Percentiles rank a stretch among this genome's conserved stretches.
phyloP scores from a whole-genome alignment of 805 yeast species.

The Monosporozyma yasuniensis region DNA sequence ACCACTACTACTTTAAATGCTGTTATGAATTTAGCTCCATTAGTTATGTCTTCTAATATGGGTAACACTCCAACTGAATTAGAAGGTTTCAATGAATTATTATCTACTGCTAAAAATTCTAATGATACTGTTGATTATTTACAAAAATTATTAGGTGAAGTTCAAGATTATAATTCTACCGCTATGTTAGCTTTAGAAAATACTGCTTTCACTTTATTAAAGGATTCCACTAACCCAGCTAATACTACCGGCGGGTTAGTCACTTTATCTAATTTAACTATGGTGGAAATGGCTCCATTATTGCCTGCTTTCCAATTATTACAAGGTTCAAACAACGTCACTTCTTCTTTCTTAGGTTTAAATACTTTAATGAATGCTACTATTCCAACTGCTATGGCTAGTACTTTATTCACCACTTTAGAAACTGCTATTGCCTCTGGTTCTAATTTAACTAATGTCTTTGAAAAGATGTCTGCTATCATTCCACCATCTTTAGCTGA shows the following conservation, averaged over 20 bases:
- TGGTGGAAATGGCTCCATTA: constrained; percentile 16
- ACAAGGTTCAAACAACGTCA: constrained; percentile 14
- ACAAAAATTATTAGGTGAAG: constrained; percentile 9
- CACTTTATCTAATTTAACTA: constrained; percentile 18
- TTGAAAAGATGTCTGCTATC: constrained; percentile 9
- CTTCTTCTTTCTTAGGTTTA: constrained; percentile 18
- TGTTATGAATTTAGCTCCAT: constrained; percentile 21
- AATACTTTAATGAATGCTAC: constrained; percentile 16
- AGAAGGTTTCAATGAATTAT: constrained; percentile 11
- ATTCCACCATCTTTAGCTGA: constrained; percentile 10
- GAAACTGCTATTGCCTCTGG: constrained; percentile 4
- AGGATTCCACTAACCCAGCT: constrained; percentile 19
- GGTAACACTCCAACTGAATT: constrained; percentile 11
- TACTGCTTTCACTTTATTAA: constrained; percentile 16
- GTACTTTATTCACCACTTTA: constrained; percentile 13
- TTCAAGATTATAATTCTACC: constrained; percentile 5
- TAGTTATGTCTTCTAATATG: constrained; percentile 15
- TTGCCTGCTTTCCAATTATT: constrained; percentile 22
- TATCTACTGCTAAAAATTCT: constrained; percentile 17
- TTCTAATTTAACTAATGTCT: constrained; percentile 8
- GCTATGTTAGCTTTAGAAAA: constrained; percentile 9
- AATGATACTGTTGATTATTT: constrained; percentile 15
- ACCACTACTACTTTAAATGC: constrained; percentile 19
- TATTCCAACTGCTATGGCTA: constrained; percentile 13
- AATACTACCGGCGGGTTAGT: constrained; percentile 20